Base-by-base conservation (phyloP, 345 rosid species). In the Microcos paniculata region DNA sequence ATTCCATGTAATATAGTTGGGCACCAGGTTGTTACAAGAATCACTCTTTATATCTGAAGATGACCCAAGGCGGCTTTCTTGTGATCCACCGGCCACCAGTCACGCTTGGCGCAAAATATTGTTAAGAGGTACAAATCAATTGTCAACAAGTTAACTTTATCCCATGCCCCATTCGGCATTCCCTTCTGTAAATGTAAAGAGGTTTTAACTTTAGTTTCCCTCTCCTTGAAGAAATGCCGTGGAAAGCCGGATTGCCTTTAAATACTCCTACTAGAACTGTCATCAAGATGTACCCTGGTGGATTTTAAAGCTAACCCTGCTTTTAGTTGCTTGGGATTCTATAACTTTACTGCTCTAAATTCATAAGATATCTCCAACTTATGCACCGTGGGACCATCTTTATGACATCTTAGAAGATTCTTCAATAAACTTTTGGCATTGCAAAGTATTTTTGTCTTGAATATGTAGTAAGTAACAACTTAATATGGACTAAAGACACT, bases 311-410 rank as follows among this genome's bases (percentile, higher is more conserved):
- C 42, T 42, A 23, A 72, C 40, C 70, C n/a, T 23, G 65, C 65
- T 59, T 77, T 58, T 73, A 68, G 52, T 58, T 70, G 58, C 74
- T 57, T 70, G 53, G 24, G 59, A 72, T 33, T 62, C 70, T 15
- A 33, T 28, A 61, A 64, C 58, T 67, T 62, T 18, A 11, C 42
- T 26, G 33, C 24, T n/a, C n/a, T 57, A 33, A 73, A 62, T 43
- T 28, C 16, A 49, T 62, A 15, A 58, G 52, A 33, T 66, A 71
- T 55, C 53, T 30, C 78, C 69, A 73, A 24, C 35, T 13, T 40
- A 70, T 42, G 56, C 66, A 69, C 74, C 61, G 68, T 62, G 53
- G 83, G 70, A 56, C 83, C 77, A 72, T 64, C 77, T 66, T 66
- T 63, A 56, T 23, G 31, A 65, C 53, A 40, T 14, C 74, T 21